phyloP scores from a whole-genome alignment of 768 basidiomycete genomes.

The Boletales sp. region DNA sequence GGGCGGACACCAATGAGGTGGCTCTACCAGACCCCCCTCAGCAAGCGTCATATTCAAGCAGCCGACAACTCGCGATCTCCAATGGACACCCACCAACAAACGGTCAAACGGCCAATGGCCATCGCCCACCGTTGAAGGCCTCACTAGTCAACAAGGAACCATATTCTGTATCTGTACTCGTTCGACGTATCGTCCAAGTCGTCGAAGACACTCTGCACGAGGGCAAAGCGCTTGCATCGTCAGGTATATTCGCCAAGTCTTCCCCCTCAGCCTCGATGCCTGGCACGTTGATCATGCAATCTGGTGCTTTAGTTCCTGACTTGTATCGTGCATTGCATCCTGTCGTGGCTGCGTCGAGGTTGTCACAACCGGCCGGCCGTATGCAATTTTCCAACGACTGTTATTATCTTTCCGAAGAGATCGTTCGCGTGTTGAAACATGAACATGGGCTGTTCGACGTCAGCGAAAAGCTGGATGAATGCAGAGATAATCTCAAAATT shows the following conservation, averaged over 20 bases:
- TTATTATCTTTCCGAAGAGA: constrained; percentile 55
- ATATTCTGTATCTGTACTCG: constrained; percentile 57
- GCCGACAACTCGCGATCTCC: constrained; percentile 42
- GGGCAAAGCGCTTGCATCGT: constrained; percentile 57
- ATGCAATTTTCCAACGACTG: constrained; percentile 87
- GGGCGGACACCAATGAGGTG: constrained; percentile 47
- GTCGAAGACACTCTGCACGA: constrained; percentile 66
- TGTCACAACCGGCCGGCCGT: constrained; percentile 49
- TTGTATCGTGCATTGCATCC: constrained; percentile 80
- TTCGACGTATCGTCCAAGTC: constrained; percentile 49
- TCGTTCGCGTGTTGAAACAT: constrained; percentile 24
- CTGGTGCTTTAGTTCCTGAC: constrained; percentile 67
- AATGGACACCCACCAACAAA: constrained; percentile 18
- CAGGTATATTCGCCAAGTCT: constrained; percentile 45
- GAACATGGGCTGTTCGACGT: constrained; percentile 31
- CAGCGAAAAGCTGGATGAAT: constrained; percentile 51
- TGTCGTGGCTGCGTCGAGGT: constrained; percentile 46
- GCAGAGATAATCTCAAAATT: constrained; percentile 45
- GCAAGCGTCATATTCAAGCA: constrained; percentile 49
- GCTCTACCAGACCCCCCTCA: constrained; percentile 27
- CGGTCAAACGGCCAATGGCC: constrained; percentile 17
- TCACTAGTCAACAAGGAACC: constrained; percentile 38
- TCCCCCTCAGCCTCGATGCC: constrained; percentile 31
- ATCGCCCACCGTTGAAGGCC: constrained; percentile 14
- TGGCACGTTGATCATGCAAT: constrained; percentile 56